A percentile compares a stretch with the other conserved stretches of the same genome.
Conservation (phyloP, 768 basidiomycete genomes). For the Symmetrospora coprosmae region DNA sequence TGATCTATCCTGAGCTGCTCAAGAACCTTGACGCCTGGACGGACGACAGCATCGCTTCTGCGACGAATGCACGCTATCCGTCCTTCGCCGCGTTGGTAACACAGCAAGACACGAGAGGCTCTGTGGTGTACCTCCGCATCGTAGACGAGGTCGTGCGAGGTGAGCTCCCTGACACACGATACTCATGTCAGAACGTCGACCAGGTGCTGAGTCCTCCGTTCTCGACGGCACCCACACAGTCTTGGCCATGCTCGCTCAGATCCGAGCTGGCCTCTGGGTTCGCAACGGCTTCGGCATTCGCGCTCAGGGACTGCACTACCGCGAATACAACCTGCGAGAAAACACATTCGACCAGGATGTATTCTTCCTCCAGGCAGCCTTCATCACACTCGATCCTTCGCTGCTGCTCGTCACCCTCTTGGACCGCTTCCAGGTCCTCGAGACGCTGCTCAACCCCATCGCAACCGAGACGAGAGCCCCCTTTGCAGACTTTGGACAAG, state of each 20-base stretch:
- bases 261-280: conserved; percentile 89
- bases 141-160: not conserved
- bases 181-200: no score
- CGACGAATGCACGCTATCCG: conserved; percentile 29
- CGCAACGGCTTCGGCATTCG: conserved; percentile 92
- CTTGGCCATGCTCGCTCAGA: conserved; percentile 83
- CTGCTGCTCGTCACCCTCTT: conserved; percentile 69
- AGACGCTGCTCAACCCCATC: conserved; percentile 60
- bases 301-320: conserved; percentile 85
- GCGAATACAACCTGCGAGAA: conserved; percentile 88
- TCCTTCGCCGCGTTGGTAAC: not conserved
- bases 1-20: conserved; percentile 75
- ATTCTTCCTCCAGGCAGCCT: conserved; percentile 71
- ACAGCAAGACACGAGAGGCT: not conserved
- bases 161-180: not conserved
- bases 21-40: conserved; percentile 51
- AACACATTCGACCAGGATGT: conserved; percentile 92
- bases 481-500: conserved; percentile 54
- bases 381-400: conserved; percentile 62
- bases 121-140: not conserved
- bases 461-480: conserved; percentile 39
- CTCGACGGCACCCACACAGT: conserved; percentile 14
- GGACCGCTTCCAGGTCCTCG: conserved; percentile 69
- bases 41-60: conserved; percentile 42
- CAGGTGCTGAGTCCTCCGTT: not conserved